Evolutionary conservation across 257 asterid species (phyloP), one percentile per base, ranked within the genome.

Genomic region (Cynanchum wilfordii): DNA sequence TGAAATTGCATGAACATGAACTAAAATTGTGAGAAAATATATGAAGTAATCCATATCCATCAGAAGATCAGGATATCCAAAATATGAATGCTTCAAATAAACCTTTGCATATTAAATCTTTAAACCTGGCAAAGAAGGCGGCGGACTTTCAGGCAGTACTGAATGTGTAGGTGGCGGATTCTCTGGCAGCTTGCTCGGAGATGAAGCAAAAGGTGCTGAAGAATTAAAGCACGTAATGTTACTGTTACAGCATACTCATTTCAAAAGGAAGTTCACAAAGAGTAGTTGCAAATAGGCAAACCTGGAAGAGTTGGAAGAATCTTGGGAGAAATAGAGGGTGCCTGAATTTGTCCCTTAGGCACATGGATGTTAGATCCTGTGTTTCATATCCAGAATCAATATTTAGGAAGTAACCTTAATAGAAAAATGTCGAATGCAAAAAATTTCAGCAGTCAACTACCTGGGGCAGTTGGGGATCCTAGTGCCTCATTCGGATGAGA

Each of bases 91-190:
- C 69, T 50, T 57, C 19, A 57, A 75, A 44, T 3, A 55, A 16
- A 52, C 64, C 45, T 51, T 38, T 10, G 25, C 30, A 65, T 45
- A 51, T 16, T 40, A n/a, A n/a, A 70, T 78, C 76, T 79, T 22
- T 57, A 66, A 75, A 90, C 98, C 96, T 86, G 97, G 87, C 73
- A 91, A 84, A 73, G 71, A 82, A 69, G 87, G 80, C 10, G 89
- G 90, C 66, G 95, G 85, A 78, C 82, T 80, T 56, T 47, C 38
- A 2, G 80, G 83, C n/a, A 66, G 56, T 71, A 69, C 76, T 67
- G 85, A 89, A 69, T 45, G 72, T 56, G 54, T 54, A 22, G 83
- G 77, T 76, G 84, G 85, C 36, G 85, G 64, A 59, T 74, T 79
- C 68, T 71, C 77, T 27, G 80, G 81, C 74, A 63, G 71, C 82